A percentile compares a stretch with the other conserved stretches of the same genome.
Conservation (phyloP, 2,329 filamentous ascomycete species). For the Thelonectria blattea region DNA sequence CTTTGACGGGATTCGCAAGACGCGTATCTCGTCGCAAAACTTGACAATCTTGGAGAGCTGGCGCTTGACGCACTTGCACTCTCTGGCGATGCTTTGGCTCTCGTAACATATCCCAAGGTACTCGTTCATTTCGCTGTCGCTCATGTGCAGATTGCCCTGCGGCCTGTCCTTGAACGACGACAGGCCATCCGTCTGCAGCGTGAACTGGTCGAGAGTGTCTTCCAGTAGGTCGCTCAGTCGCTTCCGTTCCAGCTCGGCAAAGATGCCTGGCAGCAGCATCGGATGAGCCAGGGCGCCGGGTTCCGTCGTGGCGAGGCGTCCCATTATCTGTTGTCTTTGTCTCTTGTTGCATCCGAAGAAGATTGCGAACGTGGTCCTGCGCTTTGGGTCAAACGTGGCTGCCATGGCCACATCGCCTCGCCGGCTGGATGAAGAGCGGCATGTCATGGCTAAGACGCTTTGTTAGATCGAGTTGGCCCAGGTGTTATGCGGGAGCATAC, state of each 20-base stretch:
- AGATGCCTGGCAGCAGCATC: conserved; percentile 7
- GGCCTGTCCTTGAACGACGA: not conserved
- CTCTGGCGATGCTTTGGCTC: conserved; percentile 6
- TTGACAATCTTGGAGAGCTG: not conserved
- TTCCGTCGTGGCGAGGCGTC: not conserved
- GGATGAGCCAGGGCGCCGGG: conserved; percentile 1
- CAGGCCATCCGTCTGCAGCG: not conserved
- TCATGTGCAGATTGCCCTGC: not conserved
- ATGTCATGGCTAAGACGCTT: not conserved
- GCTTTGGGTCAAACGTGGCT: not conserved
- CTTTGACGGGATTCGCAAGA: not conserved
- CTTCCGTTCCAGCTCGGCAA: conserved; percentile 13
- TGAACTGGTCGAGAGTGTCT: not conserved
- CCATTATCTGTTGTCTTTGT: not conserved
- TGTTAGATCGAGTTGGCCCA: not conserved
- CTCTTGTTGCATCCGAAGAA: conserved; percentile 4
- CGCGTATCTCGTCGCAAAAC: not conserved
- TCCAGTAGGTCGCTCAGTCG: not conserved
- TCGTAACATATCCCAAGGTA: conserved; percentile 15
- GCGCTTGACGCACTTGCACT: conserved; percentile 11
- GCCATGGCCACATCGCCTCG: conserved; percentile 9
- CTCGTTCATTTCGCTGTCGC: not conserved
- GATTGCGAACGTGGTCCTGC: not conserved
- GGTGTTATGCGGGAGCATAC: not conserved
- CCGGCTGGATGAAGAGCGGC: conserved; percentile 3